phyloP scores from a whole-genome alignment of 495 filamentous ascomycete species.

The Sordaria brevicollis region DNA sequence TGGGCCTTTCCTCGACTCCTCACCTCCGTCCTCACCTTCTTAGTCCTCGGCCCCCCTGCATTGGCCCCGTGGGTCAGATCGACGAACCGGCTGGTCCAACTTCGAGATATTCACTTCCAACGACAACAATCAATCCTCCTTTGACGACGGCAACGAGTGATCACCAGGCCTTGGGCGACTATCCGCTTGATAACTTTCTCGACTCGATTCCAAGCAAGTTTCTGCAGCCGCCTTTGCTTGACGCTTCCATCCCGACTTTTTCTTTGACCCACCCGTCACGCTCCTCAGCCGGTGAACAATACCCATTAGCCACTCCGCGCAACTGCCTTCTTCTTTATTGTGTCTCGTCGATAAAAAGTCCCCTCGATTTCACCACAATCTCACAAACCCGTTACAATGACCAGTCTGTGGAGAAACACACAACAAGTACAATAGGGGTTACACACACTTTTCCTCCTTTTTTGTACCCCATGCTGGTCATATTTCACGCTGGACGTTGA shows the following conservation, averaged over 20 bases:
- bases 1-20: background rate
- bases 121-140: background rate
- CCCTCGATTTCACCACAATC: background rate
- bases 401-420: background rate
- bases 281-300: background rate
- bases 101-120: background rate
- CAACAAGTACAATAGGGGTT: background rate
- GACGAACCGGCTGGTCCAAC: background rate
- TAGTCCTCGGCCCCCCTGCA: background rate
- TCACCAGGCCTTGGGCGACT: background rate
- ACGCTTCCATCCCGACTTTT: background rate
- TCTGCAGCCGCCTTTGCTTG: background rate
- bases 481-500: background rate
- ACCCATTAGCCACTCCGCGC: background rate
- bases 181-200: background rate
- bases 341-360: background rate
- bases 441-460: background rate
- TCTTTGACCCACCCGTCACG: background rate
- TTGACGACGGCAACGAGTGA: background rate
- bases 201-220: background rate
- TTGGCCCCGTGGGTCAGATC: background rate
- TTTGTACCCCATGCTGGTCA: background rate
- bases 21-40: background rate
- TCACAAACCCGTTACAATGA: background rate
- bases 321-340: background rate